These are phyloP conservation scores for Kluyveromyces siamensis DNA, from an alignment of 805 yeast species.

Conservation along the genomic window DNA sequence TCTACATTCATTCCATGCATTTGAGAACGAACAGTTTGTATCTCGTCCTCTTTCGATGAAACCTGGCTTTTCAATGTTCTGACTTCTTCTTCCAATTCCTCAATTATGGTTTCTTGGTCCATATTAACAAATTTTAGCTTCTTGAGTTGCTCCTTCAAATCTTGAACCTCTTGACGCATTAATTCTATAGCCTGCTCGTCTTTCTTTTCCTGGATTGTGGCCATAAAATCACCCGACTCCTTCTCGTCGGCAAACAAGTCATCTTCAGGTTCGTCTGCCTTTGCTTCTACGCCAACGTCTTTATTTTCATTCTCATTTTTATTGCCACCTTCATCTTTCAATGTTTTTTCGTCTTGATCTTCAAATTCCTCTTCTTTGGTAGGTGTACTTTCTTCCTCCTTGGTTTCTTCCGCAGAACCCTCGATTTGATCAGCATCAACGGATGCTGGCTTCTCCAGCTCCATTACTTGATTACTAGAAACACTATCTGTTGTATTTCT, in stretches of 20 bases:
- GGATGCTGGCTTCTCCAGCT: not conserved
- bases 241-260: conserved; percentile 10
- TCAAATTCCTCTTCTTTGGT: not conserved
- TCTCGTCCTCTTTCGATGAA: conserved; percentile 18
- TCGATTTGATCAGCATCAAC: conserved; percentile 1
- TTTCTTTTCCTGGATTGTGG: conserved; percentile 23
- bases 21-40: conserved; percentile 13
- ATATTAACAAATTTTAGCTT: conserved; percentile 26
- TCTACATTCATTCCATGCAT: conserved; percentile 21
- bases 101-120: conserved; percentile 27
- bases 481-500: not conserved
- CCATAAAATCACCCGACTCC: conserved; percentile 21
- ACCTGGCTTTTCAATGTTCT: conserved; percentile 26
- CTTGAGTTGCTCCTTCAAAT: conserved; percentile 27
- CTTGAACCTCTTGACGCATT: conserved; percentile 33
- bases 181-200: conserved; percentile 28
- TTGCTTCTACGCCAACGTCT: not conserved
- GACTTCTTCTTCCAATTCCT: conserved; percentile 30
- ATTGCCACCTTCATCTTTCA: not conserved
- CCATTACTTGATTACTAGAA: not conserved
- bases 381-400: conserved; percentile 6
- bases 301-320: conserved; percentile 1
- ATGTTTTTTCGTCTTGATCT: not conserved
- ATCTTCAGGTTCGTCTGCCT: not conserved
- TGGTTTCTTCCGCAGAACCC: conserved; percentile 7